phyloP scores from a whole-genome alignment of 768 basidiomycete species.

The Collybiopsis luxurians region DNA sequence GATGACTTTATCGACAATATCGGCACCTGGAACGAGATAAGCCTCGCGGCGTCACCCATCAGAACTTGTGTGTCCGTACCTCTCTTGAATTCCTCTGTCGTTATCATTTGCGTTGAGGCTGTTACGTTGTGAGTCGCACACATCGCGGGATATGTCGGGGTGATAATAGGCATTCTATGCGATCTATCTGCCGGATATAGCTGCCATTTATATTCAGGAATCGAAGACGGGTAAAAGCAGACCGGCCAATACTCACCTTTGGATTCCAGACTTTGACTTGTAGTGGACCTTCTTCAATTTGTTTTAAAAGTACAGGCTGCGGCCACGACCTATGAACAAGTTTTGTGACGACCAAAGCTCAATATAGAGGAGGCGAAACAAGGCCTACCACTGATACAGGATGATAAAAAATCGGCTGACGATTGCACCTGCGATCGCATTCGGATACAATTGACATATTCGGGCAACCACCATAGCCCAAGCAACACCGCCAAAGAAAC shows the following conservation, averaged over 20 bases:
- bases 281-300: slow-evolving; percentile 92
- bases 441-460: slow-evolving; percentile 98
- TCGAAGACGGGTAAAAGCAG: neutral
- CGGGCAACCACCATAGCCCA: slow-evolving; percentile 99
- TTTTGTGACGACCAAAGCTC: neutral
- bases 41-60: neutral
- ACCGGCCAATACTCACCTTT: slow-evolving; percentile 47
- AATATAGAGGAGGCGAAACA: neutral
- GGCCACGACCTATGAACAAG: slow-evolving; percentile 84
- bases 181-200: slow-evolving; percentile 88
- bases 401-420: slow-evolving; percentile 98
- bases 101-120: slow-evolving; percentile 91
- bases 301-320: slow-evolving; percentile 94
- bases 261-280: slow-evolving; percentile 99
- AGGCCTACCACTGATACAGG: slow-evolving; percentile 89
- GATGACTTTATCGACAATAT: slow-evolving; percentile 91
- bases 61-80: slow-evolving; percentile 39
- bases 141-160: slow-evolving; percentile 98
- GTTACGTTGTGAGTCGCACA: slow-evolving; percentile 99
- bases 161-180: slow-evolving; percentile 99
- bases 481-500: slow-evolving; percentile 96
- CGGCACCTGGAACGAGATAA: slow-evolving; percentile 58
- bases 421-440: slow-evolving; percentile 89
- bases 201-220: slow-evolving; percentile 33
- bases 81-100: slow-evolving; percentile 94